Evolutionary conservation across 1,284 basidiomycete species (phyloP), one percentile per base, ranked within the genome.

Genomic region (Wolfiporia cocos): DNA sequence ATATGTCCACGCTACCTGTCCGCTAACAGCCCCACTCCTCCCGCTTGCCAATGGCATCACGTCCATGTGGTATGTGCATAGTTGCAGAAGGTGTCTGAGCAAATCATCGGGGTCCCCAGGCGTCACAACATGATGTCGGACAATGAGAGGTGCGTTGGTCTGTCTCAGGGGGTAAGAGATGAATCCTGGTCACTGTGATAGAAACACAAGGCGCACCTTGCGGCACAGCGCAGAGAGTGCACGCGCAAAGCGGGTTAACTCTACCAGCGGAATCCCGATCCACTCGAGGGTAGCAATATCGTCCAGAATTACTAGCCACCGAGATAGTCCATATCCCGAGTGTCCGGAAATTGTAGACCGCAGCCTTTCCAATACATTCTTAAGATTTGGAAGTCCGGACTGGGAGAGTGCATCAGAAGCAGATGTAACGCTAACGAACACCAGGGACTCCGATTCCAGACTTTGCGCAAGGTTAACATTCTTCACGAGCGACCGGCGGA

Each of bases 11-110:
- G 68, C 20, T 42, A 83, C 85, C 69, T 86, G 81, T 15, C 86
- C 86, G 45, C 77, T 86, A 23, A 88, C 80, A 24, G 76, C 69
- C 9, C 84, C 84, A 50, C 85, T 88, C 33, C 76, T 68, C 11
- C 85, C 86, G 49, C 80, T 87, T 0, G 76, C 67, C 4, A 88
- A 63, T 1, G 84, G 76, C 26, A 72, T 68, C 0, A 87, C 78
- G 49, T 88, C 85, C 6, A 86, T 48, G 51, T 86, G 82, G 47
- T 80, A 79, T 1, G 75, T 66, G 49, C 73, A 80, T 5, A 80
- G 56, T 42, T 82, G 75, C 18, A 78, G 60, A 12, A 86, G 62
- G 28, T 68, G 60, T 23, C 71, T 69, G 38, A 82, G 70, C 4
- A 85, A 57, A 24, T 76, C 69, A 49, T 85, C 81, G 1, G 74